Evolutionary conservation across 306 rosid species (phyloP).

Genomic region (Prunus kanzakura): DNA sequence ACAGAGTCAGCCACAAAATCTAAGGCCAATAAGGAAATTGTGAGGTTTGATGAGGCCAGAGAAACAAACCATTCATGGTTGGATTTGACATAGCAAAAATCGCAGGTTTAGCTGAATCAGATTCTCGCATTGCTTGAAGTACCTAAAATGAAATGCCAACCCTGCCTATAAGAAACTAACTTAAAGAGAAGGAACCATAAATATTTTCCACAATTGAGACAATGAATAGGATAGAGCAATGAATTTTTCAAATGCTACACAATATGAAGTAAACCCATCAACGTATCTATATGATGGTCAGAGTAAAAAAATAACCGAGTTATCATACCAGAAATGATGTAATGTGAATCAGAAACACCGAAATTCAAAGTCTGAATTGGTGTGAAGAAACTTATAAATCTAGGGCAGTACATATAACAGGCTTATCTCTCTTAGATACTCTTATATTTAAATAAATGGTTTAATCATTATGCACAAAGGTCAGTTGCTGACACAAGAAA

Average conservation of each 20-base stretch:
- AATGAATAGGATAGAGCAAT: neutral
- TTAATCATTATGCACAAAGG: neutral
- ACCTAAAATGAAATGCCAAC: constrained; percentile 57
- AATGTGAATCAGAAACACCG: neutral
- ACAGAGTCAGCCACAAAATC: constrained; percentile 1
- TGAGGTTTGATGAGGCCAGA: constrained; percentile 25
- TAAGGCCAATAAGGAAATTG: constrained; percentile 26
- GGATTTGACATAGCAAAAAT: constrained; percentile 99
- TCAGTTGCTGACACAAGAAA: neutral
- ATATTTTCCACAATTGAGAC: neutral
- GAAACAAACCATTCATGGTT: constrained; percentile 87
- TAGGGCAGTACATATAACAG: neutral
- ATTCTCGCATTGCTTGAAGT: constrained; percentile 88
- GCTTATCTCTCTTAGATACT: neutral
- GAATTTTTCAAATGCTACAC: neutral
- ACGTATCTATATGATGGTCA: neutral
- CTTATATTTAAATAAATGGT: neutral
- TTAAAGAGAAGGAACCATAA: constrained; percentile 1
- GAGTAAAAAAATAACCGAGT: neutral
- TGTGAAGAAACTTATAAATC: neutral
- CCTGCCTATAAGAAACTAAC: constrained; percentile 13
- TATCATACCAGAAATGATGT: neutral
- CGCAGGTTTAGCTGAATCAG: constrained; percentile 91
- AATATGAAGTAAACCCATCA: neutral
- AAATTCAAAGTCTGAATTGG: neutral